These are phyloP conservation scores for Alternaria sp. DNA, from an alignment of 2,329 filamentous ascomycete species.

Conservation along the genomic window DNA sequence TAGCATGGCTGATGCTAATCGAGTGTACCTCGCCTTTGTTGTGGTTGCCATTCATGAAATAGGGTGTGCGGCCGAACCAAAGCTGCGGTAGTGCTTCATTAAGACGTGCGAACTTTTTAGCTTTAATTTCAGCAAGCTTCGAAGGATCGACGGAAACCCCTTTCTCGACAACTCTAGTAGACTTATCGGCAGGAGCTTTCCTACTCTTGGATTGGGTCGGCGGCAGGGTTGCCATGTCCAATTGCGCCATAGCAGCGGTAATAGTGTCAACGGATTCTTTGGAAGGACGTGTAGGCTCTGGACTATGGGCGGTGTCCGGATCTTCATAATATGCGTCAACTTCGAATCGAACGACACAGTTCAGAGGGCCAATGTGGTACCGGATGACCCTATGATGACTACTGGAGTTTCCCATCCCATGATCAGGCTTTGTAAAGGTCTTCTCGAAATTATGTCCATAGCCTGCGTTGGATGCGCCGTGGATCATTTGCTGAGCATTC, in stretches of 20 bases:
- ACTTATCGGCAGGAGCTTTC: neutral
- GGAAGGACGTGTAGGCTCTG: constrained; percentile 4
- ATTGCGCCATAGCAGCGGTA: constrained; percentile 7
- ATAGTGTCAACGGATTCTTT: constrained; percentile 10
- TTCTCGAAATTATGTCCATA: constrained; percentile 47
- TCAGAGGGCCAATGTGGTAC: constrained; percentile 26
- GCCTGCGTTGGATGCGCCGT: constrained; percentile 24
- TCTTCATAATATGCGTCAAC: constrained; percentile 31
- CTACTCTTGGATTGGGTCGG: neutral
- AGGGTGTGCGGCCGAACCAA: constrained; percentile 34
- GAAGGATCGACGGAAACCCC: constrained; percentile 11
- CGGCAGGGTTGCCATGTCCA: constrained; percentile 1
- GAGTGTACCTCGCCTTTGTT: constrained; percentile 18
- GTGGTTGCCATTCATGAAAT: constrained; percentile 27
- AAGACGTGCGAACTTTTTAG: constrained; percentile 5
- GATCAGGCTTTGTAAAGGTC: constrained; percentile 29
- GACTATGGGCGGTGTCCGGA: neutral
- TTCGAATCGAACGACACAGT: constrained; percentile 29
- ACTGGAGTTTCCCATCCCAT: constrained; percentile 23
- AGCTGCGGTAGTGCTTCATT: constrained; percentile 25
- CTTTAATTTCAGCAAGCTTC: constrained; percentile 31
- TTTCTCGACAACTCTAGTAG: constrained; percentile 4
- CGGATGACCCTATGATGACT: constrained; percentile 31
- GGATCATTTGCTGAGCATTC: constrained; percentile 22
- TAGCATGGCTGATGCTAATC: constrained; percentile 8